These are phyloP conservation scores for Thermoascus crustaceus DNA, from an alignment of 2,329 filamentous ascomycete species.

Conservation along the genomic window DNA sequence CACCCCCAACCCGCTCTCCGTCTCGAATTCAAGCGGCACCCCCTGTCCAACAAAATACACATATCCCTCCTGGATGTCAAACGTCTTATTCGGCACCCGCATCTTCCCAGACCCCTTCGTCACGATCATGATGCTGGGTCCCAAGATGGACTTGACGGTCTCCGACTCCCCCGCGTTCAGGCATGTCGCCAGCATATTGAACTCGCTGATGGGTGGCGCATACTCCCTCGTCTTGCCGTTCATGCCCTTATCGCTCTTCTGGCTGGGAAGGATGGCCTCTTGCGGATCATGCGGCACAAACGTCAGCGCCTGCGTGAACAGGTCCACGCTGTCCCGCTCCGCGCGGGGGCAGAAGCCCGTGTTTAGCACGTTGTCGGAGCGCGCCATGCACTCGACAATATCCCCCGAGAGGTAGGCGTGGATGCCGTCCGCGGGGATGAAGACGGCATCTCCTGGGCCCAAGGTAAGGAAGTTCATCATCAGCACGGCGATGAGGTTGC, in stretches of 20 bases:
- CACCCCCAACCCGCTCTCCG: conserved; percentile 37
- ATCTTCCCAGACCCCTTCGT: conserved; percentile 52
- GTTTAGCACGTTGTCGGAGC: conserved; percentile 66
- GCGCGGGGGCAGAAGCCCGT: conserved; percentile 63
- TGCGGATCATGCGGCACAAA: conserved; percentile 54
- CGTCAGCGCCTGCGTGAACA: conserved; percentile 55
- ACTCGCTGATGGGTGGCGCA: conserved; percentile 61
- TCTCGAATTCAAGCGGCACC: conserved; percentile 40
- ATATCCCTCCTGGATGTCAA: conserved; percentile 52
- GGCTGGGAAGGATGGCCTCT: conserved; percentile 48
- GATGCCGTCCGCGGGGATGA: conserved; percentile 64
- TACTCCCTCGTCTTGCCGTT: conserved; percentile 57
- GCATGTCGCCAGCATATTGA: conserved; percentile 56
- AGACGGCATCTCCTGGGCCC: conserved; percentile 58
- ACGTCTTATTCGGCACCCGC: conserved; percentile 44
- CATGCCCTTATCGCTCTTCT: conserved; percentile 43
- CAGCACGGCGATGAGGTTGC: conserved; percentile 59
- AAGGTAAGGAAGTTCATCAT: conserved; percentile 68
- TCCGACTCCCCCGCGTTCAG: conserved; percentile 54
- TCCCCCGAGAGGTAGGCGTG: conserved; percentile 66
- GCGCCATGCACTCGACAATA: conserved; percentile 72
- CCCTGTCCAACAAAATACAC: conserved; percentile 61
- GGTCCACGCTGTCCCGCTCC: conserved; percentile 55
- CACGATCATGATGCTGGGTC: conserved; percentile 57
- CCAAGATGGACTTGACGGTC: conserved; percentile 45